These are phyloP conservation scores for Russula lepida DNA, from an alignment of 768 basidiomycete species.

Conservation along the genomic window DNA sequence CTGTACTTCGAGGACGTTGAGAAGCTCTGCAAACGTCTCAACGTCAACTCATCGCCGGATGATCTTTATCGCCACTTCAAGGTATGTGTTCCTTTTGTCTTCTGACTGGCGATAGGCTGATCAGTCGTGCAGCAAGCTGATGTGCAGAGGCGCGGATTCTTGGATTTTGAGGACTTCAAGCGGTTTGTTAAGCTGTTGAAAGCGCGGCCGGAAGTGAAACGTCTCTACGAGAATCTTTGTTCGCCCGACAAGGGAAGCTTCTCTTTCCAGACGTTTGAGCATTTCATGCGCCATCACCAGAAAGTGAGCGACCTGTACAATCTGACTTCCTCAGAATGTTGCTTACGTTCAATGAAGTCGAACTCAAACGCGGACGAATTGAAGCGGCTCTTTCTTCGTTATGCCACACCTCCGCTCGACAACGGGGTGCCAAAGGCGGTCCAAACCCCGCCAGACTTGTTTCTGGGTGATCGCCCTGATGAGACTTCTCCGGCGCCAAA, in stretches of 20 bases:
- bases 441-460: constrained; percentile 26
- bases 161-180: constrained; percentile 76
- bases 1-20: constrained; percentile 67
- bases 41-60: constrained; percentile 47
- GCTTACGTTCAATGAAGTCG: constrained; percentile 26
- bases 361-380: constrained; percentile 26
- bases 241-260: constrained; percentile 29
- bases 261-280: constrained; percentile 34
- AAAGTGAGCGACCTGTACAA: constrained; percentile 37
- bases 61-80: constrained; percentile 52
- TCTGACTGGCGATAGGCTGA: not conserved
- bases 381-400: constrained; percentile 33
- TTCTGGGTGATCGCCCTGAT: constrained; percentile 11
- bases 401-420: constrained; percentile 24
- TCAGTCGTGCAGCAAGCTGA: constrained; percentile 51
- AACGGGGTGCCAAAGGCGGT: constrained; percentile 10
- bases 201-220: constrained; percentile 72
- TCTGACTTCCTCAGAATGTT: constrained; percentile 25
- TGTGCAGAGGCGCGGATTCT: constrained; percentile 40
- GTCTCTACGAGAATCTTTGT: constrained; percentile 44
- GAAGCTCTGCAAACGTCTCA: constrained; percentile 60
- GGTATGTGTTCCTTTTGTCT: constrained; percentile 28
- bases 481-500: constrained; percentile 5
- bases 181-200: constrained; percentile 77
- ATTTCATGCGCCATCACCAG: constrained; percentile 47